These are phyloP conservation scores for Fusarium bactridioides DNA, from an alignment of 2,329 filamentous ascomycete species.

Conservation along the genomic window DNA sequence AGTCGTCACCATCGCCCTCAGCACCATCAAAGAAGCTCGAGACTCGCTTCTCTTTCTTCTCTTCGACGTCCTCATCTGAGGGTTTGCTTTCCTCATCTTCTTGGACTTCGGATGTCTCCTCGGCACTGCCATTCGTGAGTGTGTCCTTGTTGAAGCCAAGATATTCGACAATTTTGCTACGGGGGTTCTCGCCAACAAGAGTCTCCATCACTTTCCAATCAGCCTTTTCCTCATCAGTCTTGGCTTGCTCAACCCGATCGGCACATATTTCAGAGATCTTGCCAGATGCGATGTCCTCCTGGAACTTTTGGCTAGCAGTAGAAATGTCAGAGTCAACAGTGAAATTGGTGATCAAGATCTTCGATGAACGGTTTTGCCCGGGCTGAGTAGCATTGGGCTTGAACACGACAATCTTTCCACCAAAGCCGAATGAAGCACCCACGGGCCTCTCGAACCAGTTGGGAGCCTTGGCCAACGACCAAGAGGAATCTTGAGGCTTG, in stretches of 20 bases:
- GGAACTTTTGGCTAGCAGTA: slow-evolving; percentile 85
- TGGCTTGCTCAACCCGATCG: slow-evolving; percentile 75
- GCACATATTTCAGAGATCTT: slow-evolving; percentile 83
- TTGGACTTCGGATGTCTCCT: slow-evolving; percentile 36
- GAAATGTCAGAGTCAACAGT: slow-evolving; percentile 86
- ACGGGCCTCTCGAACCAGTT: slow-evolving; percentile 89
- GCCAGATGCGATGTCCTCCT: slow-evolving; percentile 79
- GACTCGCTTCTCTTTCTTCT: slow-evolving; percentile 65
- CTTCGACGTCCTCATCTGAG: slow-evolving; percentile 44
- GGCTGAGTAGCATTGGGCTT: slow-evolving; percentile 64
- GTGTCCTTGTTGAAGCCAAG: slow-evolving; percentile 82
- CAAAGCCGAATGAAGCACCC: slow-evolving; percentile 92
- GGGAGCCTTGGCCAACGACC: slow-evolving; percentile 84
- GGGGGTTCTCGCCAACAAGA: slow-evolving; percentile 83
- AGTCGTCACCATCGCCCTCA: slow-evolving; percentile 78
- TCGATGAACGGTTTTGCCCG: slow-evolving; percentile 74
- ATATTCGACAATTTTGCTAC: slow-evolving; percentile 85
- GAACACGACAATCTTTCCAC: slow-evolving; percentile 87
- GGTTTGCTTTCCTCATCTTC: slow-evolving; percentile 35
- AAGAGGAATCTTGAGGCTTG: slow-evolving; percentile 88
- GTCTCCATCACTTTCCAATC: slow-evolving; percentile 97
- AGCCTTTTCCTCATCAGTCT: slow-evolving; percentile 89
- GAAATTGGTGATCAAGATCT: slow-evolving; percentile 85
- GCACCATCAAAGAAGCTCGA: slow-evolving; percentile 82
- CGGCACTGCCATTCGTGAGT: slow-evolving; percentile 57